These are phyloP conservation scores for Cordia subcordata DNA, from an alignment of 257 asterid genomes.

Conservation along the genomic window DNA sequence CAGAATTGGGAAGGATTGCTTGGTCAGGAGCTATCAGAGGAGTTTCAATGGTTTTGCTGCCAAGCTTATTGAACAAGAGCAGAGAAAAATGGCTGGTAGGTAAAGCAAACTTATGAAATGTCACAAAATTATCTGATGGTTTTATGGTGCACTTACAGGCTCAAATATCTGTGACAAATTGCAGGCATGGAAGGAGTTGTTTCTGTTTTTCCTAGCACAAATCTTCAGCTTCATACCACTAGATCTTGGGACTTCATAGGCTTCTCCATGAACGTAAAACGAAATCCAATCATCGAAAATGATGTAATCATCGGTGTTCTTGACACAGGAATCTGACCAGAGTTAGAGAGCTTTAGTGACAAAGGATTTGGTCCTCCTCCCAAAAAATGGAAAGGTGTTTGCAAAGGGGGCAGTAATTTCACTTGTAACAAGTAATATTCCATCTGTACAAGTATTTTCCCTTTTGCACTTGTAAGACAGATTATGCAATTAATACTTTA, in stretches of 20 bases:
- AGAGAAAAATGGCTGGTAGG: not conserved
- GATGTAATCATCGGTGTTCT: slow-evolving; percentile 31
- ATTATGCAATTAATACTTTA: no score
- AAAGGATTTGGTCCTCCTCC: slow-evolving; percentile 27
- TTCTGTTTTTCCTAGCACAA: slow-evolving; percentile 31
- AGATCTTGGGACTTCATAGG: slow-evolving; percentile 44
- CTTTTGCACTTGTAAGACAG: no score
- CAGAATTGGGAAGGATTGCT: not conserved
- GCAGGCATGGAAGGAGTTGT: slow-evolving; percentile 31
- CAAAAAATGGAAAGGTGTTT: slow-evolving; percentile 40
- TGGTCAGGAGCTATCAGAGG: not conserved
- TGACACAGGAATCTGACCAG: slow-evolving; percentile 21
- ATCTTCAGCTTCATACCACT: slow-evolving; percentile 30
- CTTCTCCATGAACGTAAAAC: slow-evolving; percentile 7
- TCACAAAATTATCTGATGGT: no score
- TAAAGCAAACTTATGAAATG: not conserved
- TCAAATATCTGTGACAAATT: no score
- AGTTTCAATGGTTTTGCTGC: not conserved
- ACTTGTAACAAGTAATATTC: slow-evolving; percentile 40
- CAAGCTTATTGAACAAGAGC: not conserved
- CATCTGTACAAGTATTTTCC: no score
- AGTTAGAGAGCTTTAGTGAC: slow-evolving; percentile 32
- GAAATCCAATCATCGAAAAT: slow-evolving; percentile 18
- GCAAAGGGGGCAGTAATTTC: slow-evolving; percentile 34
- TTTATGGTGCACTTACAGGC: no score